Evolutionary conservation across 352 stramenopile genomes (phyloP).

Genomic region (Aphanomyces cochlioides): DNA sequence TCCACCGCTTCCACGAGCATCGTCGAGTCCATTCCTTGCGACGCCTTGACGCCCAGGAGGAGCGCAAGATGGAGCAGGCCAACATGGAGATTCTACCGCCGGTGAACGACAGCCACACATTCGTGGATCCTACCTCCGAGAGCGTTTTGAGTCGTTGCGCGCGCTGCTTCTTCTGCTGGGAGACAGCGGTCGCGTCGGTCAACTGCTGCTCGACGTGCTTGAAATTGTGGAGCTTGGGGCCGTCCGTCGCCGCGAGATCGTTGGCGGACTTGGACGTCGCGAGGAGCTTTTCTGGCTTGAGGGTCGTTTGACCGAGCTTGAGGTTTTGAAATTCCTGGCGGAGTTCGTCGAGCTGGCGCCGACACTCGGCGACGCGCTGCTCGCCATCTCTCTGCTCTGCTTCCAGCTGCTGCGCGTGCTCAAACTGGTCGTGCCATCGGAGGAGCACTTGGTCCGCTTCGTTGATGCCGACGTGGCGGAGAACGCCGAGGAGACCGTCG

Average conservation of each 20-base stretch:
- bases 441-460: constrained; percentile 62
- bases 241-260: background rate
- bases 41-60: constrained; percentile 50
- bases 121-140: constrained; percentile 41
- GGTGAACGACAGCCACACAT: background rate
- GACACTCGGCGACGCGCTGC: constrained; percentile 53
- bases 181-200: constrained; percentile 41
- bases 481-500: constrained; percentile 60
- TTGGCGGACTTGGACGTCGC: constrained; percentile 18
- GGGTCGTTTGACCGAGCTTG: constrained; percentile 47
- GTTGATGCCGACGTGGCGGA: constrained; percentile 78
- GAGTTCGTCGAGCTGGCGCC: constrained; percentile 52
- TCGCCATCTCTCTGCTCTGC: constrained; percentile 57
- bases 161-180: constrained; percentile 71
- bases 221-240: constrained; percentile 43
- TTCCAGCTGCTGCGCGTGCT: constrained; percentile 65
- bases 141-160: constrained; percentile 50
- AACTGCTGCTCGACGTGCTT: constrained; percentile 71
- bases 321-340: constrained; percentile 65
- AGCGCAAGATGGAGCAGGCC: constrained; percentile 75
- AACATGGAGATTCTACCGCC: constrained; percentile 54
- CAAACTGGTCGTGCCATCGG: constrained; percentile 63
- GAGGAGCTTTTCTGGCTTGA: background rate
- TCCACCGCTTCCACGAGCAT: constrained; percentile 68
- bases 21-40: constrained; percentile 50